Conservation (phyloP, 805 yeast genomes). For the Yarrowia yakushimensis region DNA sequence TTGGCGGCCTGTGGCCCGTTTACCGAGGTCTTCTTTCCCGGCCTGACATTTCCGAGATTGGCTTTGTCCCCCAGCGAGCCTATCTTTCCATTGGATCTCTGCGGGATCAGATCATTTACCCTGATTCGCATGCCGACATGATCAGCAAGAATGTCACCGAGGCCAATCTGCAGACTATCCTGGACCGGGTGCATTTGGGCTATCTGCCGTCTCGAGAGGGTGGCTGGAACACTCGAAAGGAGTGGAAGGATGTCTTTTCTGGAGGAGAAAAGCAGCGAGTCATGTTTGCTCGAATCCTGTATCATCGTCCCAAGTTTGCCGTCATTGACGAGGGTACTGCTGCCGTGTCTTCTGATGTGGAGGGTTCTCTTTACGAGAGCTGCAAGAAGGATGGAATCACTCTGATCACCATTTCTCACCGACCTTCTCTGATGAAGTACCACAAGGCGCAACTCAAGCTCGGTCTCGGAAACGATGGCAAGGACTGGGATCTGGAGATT, state of each 20-base stretch:
- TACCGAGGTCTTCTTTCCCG: constrained; percentile 77
- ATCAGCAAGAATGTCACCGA: constrained; percentile 67
- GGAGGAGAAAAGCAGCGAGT: constrained; percentile 96
- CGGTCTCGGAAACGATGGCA: constrained; percentile 47
- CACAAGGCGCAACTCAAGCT: constrained; percentile 75
- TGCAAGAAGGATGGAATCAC: constrained; percentile 68
- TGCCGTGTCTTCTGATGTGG: constrained; percentile 86
- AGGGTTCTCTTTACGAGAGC: constrained; percentile 76
- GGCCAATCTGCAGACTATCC: constrained; percentile 59
- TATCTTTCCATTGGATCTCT: constrained; percentile 77
- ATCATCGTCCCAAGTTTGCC: constrained; percentile 75
- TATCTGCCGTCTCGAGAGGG: constrained; percentile 67
- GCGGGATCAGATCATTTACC: constrained; percentile 89
- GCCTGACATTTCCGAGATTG: constrained; percentile 61
- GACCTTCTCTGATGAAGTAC: constrained; percentile 79
- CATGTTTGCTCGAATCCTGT: constrained; percentile 79
- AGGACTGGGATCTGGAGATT: constrained; percentile 58
- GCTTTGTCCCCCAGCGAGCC: constrained; percentile 81
- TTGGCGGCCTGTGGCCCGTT: constrained; percentile 90
- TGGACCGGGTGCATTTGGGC: constrained; percentile 74
- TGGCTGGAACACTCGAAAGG: constrained; percentile 50
- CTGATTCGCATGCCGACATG: constrained; percentile 74
- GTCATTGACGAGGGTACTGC: constrained; percentile 91
- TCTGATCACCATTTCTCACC: constrained; percentile 75
- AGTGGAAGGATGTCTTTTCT: constrained; percentile 87